Evolutionary conservation across 345 rosid species (phyloP), one percentile per base, ranked within the genome.

Genomic region (Euphorbia lathyris): DNA sequence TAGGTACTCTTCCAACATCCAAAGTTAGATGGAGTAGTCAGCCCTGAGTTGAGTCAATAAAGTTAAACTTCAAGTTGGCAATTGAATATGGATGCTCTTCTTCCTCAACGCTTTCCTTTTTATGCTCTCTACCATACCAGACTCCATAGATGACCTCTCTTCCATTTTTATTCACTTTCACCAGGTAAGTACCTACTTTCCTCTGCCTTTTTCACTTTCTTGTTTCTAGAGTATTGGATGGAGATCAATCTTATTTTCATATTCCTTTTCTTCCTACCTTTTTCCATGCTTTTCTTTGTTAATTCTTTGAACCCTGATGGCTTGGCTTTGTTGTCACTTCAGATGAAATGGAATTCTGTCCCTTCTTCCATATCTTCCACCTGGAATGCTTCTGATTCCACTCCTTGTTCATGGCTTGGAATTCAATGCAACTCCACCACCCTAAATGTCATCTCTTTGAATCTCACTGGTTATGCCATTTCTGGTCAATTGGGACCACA

Each of bases 401-500:
- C 29, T 45, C 72, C 65, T 23, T 69, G 72, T 58, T 42, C 55
- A 3, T 69, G 72, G 72, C 11, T 26, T 3, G 65, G 65, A 6
- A 27, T 69, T 25, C 4, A 12, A 26, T 58, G 65, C 47, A 45
- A 45, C 43, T 26, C 79, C 27, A 69, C 27, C 12, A 48, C 64
- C 51, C 60, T 34, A 6, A 71, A 71, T 20, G 90, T 85, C 5
- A 63, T 72, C 45, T 55, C 80, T 62, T 75, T 91, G 36, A 83
- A 83, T 78, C 85, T 89, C 72, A 62, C 83, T 1, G n/a, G 68
- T 6, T 75, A 60, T 43, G 65, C 61, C 16, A 73, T 89, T 73
- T 84, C 87, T 43, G 96, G 93, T 16, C 85, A 72, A 42, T 42
- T 91, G 38, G 85, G 86, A 66, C 76, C 89, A 8, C 86, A 87